Percentiles rank a stretch among this genome's conserved stretches.
These are phyloP conservation scores for Microthlaspi erraticum DNA, from an alignment of 345 rosid species.

Conservation along the genomic window DNA sequence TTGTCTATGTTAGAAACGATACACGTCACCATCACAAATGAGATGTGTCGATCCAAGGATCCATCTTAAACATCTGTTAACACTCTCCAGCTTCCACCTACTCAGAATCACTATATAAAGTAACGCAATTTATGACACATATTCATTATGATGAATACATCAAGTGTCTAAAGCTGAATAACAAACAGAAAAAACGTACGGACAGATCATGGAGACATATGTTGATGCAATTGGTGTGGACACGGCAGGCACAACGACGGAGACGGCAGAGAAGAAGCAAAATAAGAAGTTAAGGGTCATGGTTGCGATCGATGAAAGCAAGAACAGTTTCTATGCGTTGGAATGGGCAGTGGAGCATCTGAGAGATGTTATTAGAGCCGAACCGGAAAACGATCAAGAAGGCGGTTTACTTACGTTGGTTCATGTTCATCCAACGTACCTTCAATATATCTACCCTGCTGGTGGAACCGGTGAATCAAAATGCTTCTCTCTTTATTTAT, in stretches of 20 bases:
- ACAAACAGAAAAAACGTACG: not conserved
- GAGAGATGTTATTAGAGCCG: slow-evolving; percentile 13
- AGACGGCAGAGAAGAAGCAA: slow-evolving; percentile 19
- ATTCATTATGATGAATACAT: no score
- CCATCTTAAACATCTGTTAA: slow-evolving; percentile 23
- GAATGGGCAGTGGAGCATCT: slow-evolving; percentile 62
- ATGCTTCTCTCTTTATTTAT: not conserved
- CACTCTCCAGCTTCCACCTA: slow-evolving; percentile 36
- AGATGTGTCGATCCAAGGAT: slow-evolving; percentile 19
- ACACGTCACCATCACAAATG: slow-evolving; percentile 9
- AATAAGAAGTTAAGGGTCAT: slow-evolving; percentile 53
- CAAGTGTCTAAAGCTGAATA: no score
- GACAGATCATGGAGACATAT: slow-evolving; percentile 39
- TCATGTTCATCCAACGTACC: slow-evolving; percentile 65
- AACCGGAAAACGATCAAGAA: slow-evolving; percentile 39
- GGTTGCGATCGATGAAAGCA: slow-evolving; percentile 73
- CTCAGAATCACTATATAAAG: slow-evolving; percentile 5
- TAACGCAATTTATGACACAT: no score
- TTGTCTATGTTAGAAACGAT: slow-evolving; percentile 14
- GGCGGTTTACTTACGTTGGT: slow-evolving; percentile 51
- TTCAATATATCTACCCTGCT: slow-evolving; percentile 48
- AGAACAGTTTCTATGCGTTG: slow-evolving; percentile 65
- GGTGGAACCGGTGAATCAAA: slow-evolving; percentile 57
- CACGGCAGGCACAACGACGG: slow-evolving; percentile 17
- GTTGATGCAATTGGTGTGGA: slow-evolving; percentile 34